These are phyloP conservation scores for Achaetomiella virescens DNA, from an alignment of 495 filamentous ascomycete species.

Conservation along the genomic window DNA sequence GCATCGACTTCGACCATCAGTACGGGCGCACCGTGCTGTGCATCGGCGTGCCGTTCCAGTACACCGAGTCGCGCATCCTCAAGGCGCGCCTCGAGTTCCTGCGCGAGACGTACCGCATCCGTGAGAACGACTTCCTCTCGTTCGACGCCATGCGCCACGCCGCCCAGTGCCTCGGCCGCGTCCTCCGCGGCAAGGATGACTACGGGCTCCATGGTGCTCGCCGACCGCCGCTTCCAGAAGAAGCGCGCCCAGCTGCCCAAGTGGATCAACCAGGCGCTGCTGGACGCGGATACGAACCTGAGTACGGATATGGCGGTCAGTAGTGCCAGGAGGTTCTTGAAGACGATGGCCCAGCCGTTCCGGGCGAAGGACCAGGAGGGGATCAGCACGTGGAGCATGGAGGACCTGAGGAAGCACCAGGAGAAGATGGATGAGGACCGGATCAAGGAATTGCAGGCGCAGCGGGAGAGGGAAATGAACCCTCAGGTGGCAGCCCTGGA, in stretches of 20 bases:
- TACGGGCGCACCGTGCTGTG: constrained; percentile 95
- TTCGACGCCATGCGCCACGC: constrained; percentile 99
- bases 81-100: constrained; percentile 95
- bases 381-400: constrained; percentile 81
- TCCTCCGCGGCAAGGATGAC: constrained; percentile 93
- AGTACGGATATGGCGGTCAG: constrained; percentile 95
- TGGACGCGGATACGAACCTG: constrained; percentile 77
- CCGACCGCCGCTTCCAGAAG: constrained; percentile 83
- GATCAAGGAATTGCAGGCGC: constrained; percentile 37
- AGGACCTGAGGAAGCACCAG: constrained; percentile 71
- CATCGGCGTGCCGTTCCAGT: constrained; percentile 97
- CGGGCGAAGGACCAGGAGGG: constrained; percentile 77
- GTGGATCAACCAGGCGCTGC: constrained; percentile 89
- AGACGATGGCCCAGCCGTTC: constrained; percentile 87
- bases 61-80: constrained; percentile 94
- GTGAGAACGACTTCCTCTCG: constrained; percentile 95
- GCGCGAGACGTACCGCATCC: constrained; percentile 92
- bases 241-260: constrained; percentile 88
- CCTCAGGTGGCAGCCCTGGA: constrained; percentile 11
- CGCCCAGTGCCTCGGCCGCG: constrained; percentile 92
- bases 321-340: constrained; percentile 79
- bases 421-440: constrained; percentile 63
- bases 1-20: constrained; percentile 99
- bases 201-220: constrained; percentile 98
- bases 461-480: constrained; percentile 16